These are phyloP conservation scores for Inga laurina DNA, from an alignment of 306 rosid genomes.

Conservation along the genomic window DNA sequence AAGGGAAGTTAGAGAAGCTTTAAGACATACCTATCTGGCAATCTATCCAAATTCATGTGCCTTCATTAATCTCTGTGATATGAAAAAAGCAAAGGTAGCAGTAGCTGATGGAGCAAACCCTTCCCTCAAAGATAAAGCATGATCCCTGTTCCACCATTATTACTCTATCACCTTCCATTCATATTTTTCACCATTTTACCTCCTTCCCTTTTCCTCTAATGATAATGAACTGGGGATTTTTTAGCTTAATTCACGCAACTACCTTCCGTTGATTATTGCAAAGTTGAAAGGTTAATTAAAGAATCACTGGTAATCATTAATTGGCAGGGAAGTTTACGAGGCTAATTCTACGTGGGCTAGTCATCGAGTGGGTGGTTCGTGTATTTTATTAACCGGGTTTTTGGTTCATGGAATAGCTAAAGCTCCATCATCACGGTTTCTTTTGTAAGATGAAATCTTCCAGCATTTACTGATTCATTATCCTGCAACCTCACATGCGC, in stretches of 20 bases:
- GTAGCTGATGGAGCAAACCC: background rate
- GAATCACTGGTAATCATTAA: constrained; percentile 1
- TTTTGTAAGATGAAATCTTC: background rate
- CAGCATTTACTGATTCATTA: background rate
- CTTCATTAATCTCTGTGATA: constrained; percentile 50
- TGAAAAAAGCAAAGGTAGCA: constrained; percentile 15
- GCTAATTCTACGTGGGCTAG: background rate
- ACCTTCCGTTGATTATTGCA: constrained; percentile 10
- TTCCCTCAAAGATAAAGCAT: constrained; percentile 32
- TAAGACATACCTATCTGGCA: constrained; percentile 62
- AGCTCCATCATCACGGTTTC: constrained; percentile 15
- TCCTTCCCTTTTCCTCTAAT: background rate
- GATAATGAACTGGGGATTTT: background rate
- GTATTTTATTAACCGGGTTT: background rate
- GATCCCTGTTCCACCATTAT: constrained; percentile 24
- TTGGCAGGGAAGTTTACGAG: background rate
- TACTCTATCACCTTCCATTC: background rate
- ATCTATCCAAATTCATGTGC: constrained; percentile 73
- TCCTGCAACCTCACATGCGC: constrained; percentile 29
- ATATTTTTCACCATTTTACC: background rate
- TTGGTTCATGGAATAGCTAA: background rate
- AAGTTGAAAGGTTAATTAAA: constrained; percentile 11
- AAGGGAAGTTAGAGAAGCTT: constrained; percentile 47
- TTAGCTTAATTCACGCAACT: background rate
- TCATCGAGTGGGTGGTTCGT: background rate